Evolutionary conservation across 805 yeast species (phyloP).

Genomic region (Alloascoidea africana): DNA sequence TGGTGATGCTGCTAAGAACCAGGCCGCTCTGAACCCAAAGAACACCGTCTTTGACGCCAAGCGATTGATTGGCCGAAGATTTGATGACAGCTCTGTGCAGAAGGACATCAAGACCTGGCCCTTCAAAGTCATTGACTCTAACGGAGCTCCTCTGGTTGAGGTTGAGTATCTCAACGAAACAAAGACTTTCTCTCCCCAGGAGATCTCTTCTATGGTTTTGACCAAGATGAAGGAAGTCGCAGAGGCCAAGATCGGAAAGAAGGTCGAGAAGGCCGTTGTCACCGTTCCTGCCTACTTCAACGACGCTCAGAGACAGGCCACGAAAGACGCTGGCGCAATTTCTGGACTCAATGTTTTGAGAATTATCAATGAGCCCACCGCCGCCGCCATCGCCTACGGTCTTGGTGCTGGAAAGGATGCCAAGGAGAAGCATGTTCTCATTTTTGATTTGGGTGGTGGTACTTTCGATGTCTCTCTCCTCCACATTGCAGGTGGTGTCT

Average conservation of each 20-base stretch:
- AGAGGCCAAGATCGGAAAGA: constrained; percentile 67
- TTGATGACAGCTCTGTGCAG: constrained; percentile 71
- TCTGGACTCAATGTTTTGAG: constrained; percentile 76
- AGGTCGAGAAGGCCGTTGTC: constrained; percentile 72
- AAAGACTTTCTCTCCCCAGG: constrained; percentile 86
- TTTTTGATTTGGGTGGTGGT: constrained; percentile 96
- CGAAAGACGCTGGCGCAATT: constrained; percentile 81
- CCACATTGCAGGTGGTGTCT: constrained; percentile 90
- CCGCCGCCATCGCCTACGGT: constrained; percentile 96
- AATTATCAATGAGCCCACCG: constrained; percentile 85
- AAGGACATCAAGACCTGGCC: constrained; percentile 92
- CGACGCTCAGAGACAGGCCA: constrained; percentile 83
- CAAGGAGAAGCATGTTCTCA: constrained; percentile 76
- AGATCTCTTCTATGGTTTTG: constrained; percentile 86
- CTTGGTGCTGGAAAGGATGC: constrained; percentile 75
- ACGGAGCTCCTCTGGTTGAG: constrained; percentile 67
- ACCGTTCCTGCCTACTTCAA: constrained; percentile 84
- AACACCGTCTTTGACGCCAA: constrained; percentile 79
- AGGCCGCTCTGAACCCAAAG: constrained; percentile 84
- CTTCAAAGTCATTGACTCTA: constrained; percentile 59
- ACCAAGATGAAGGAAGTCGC: constrained; percentile 83
- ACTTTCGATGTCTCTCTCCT: constrained; percentile 91
- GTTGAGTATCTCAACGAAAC: constrained; percentile 77
- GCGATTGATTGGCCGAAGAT: constrained; percentile 86
- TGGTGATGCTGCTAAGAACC: constrained; percentile 97